Evolutionary conservation across 2,329 filamentous ascomycete genomes (phyloP).

Genomic region (Calonectria naviculata): DNA sequence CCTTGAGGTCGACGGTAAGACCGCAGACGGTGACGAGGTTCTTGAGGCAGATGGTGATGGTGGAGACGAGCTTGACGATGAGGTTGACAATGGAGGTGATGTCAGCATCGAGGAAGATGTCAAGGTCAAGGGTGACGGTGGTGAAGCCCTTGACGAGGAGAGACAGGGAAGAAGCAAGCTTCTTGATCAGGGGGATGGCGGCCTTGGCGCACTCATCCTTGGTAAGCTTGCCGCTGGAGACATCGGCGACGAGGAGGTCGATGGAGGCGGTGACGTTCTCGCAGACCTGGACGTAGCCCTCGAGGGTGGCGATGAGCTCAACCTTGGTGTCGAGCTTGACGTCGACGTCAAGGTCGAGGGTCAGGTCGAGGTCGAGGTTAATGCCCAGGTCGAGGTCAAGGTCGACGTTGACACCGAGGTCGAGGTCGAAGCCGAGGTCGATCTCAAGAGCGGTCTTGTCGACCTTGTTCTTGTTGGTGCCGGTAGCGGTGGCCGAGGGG

Average conservation of each 20-base stretch:
- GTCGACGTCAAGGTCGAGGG: background rate
- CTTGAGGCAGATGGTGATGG: background rate
- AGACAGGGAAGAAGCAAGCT: background rate
- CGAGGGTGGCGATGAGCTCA: background rate
- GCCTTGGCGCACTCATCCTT: background rate
- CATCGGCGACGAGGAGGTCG: background rate
- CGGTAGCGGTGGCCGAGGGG: background rate
- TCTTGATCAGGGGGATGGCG: background rate
- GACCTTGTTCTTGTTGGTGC: background rate
- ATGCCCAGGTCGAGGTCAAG: background rate
- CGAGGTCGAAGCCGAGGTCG: background rate
- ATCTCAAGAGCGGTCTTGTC: background rate
- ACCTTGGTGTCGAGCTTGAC: background rate
- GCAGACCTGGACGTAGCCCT: background rate
- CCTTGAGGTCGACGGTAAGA: background rate
- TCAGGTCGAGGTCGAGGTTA: background rate
- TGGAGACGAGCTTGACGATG: background rate
- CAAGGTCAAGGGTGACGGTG: background rate
- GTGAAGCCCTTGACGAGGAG: background rate
- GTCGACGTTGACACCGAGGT: background rate
- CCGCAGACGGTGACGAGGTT: background rate
- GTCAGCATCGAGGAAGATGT: background rate
- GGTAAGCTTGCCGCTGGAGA: background rate
- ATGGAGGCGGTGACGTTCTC: slow-evolving; percentile 1
- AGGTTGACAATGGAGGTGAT: background rate